These are phyloP conservation scores for Terfezia boudieri DNA, from an alignment of 495 filamentous ascomycete genomes.

Conservation along the genomic window DNA sequence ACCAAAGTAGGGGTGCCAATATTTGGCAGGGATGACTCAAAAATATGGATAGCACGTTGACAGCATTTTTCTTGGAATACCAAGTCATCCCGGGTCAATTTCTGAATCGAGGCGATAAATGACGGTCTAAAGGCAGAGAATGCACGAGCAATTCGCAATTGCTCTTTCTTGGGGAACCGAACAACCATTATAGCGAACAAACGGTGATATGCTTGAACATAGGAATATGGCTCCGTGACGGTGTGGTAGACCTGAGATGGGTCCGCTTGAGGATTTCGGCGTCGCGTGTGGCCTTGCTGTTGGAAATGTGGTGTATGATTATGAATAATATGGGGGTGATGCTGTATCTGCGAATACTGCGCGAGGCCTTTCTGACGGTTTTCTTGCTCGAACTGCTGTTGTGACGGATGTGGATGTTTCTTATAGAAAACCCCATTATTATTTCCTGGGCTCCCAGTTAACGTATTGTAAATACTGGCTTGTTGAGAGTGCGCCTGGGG, in stretches of 20 bases:
- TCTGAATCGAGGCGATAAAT: conserved; percentile 71
- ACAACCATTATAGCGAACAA: conserved; percentile 60
- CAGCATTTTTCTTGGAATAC: conserved; percentile 96
- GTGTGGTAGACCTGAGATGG: conserved; percentile 69
- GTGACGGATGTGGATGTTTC: conserved; percentile 13
- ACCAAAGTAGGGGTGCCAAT: conserved; percentile 78
- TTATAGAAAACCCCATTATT: conserved; percentile 11
- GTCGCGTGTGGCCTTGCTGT: conserved; percentile 22
- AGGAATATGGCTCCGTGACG: conserved; percentile 74
- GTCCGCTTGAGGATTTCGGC: conserved; percentile 38
- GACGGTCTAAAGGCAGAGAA: conserved; percentile 76
- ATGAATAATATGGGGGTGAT: conserved; percentile 24
- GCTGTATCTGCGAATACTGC: conserved; percentile 17
- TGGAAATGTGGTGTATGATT: conserved; percentile 23
- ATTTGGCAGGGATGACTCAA: conserved; percentile 73
- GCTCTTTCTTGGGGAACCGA: conserved; percentile 47
- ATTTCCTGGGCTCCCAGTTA: background rate
- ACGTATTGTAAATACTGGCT: background rate
- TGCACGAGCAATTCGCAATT: conserved; percentile 59
- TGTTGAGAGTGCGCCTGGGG: conserved; percentile 1
- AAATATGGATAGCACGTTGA: conserved; percentile 75
- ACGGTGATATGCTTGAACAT: conserved; percentile 72
- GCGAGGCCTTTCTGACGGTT: conserved; percentile 9
- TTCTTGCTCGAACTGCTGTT: conserved; percentile 13
- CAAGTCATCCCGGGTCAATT: conserved; percentile 62